Percentiles rank a stretch among this genome's conserved stretches.
These are phyloP conservation scores for Prunella vulgaris DNA, from an alignment of 257 asterid genomes.

Conservation along the genomic window DNA sequence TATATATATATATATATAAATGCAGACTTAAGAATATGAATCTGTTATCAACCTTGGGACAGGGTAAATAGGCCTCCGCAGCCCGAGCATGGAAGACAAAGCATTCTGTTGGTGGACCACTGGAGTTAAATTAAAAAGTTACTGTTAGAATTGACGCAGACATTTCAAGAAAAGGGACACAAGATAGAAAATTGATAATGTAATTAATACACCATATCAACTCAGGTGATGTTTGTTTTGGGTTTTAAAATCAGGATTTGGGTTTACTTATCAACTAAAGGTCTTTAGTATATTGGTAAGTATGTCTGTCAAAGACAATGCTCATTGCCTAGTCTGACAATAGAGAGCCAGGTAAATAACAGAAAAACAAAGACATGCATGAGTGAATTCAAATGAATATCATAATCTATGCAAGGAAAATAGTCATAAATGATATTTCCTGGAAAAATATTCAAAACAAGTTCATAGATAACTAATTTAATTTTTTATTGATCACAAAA, in stretches of 20 bases:
- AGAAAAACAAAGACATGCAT: background rate
- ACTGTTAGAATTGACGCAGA: constrained; percentile 10
- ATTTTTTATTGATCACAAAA: constrained; percentile 8
- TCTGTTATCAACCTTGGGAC: constrained; percentile 44
- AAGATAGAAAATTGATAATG: background rate
- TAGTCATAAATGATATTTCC: background rate
- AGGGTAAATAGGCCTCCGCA: constrained; percentile 59
- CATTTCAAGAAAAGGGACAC: background rate
- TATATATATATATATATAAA: too few relatives aligned
- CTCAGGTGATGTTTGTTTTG: too few relatives aligned
- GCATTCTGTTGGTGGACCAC: constrained; percentile 98
- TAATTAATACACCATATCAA: constrained; percentile 3
- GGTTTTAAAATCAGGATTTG: too few relatives aligned
- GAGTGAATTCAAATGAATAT: background rate
- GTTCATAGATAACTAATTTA: background rate
- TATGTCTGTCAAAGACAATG: background rate
- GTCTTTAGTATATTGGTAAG: background rate
- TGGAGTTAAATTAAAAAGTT: constrained; percentile 34
- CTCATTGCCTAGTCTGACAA: background rate
- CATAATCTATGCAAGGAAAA: background rate
- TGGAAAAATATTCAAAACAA: background rate
- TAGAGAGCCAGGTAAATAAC: constrained; percentile 9
- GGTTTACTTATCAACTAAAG: background rate
- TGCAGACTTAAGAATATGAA: background rate
- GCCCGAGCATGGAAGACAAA: constrained; percentile 91